Percentiles rank a stretch among this genome's conserved stretches.
Evolutionary conservation across 768 basidiomycete genomes (phyloP).

Genomic region (Naganishia onofrii): DNA sequence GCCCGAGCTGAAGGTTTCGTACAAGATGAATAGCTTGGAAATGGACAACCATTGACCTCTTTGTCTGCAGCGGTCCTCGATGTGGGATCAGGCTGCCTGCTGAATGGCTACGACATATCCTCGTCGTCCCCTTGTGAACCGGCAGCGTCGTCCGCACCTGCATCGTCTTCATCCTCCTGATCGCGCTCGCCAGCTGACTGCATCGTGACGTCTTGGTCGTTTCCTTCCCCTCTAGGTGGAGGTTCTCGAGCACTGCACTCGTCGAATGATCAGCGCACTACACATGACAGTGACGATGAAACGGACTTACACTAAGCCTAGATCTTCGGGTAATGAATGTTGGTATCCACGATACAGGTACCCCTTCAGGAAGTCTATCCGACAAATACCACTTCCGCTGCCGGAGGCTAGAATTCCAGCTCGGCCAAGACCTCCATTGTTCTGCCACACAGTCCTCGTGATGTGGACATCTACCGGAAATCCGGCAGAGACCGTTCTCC

Average conservation of each 20-base stretch:
- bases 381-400: conserved; percentile 77
- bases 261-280: not conserved
- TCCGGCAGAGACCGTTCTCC: conserved; percentile 56
- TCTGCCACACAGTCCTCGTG: conserved; percentile 78
- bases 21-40: no score
- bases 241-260: not conserved
- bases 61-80: no score
- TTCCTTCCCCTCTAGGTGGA: not conserved
- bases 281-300: not conserved
- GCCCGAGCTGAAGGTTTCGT: no score
- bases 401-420: conserved; percentile 67
- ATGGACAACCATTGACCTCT: no score
- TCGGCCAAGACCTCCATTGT: conserved; percentile 65
- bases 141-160: not conserved
- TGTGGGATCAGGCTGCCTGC: not conserved
- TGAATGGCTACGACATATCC: not conserved
- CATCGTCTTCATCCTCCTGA: not conserved
- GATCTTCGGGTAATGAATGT: conserved; percentile 8
- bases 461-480: conserved; percentile 79
- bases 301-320: conserved; percentile 4
- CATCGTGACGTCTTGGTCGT: not conserved
- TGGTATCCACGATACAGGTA: conserved; percentile 15
- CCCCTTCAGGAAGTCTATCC: conserved; percentile 76
- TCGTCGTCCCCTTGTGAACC: not conserved
- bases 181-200: not conserved